Conservation (phyloP, 2,329 filamentous ascomycete genomes). For the Dichotomopilus funicola region DNA sequence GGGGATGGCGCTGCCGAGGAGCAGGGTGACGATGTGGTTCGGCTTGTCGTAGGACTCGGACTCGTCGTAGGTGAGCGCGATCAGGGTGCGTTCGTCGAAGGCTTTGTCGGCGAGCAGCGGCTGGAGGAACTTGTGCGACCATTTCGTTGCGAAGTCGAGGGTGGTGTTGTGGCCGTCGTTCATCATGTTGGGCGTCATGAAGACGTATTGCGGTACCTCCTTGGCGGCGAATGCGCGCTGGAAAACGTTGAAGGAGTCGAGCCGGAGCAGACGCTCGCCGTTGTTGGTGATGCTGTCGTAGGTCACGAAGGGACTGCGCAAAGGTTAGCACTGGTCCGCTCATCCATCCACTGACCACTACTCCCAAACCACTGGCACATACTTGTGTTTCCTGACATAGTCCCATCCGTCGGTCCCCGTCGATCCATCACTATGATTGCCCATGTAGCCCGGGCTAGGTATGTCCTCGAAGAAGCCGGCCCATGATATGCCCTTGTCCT, state of each 20-base stretch:
- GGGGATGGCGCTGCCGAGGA: constrained; percentile 50
- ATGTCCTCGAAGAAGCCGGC: constrained; percentile 41
- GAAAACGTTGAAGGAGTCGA: constrained; percentile 59
- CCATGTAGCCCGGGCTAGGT: constrained; percentile 43
- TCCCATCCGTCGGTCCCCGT: constrained; percentile 30
- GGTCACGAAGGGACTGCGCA: constrained; percentile 34
- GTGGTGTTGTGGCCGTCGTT: constrained; percentile 58
- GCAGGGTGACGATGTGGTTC: constrained; percentile 48
- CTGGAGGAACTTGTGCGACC: constrained; percentile 46
- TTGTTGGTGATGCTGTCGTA: constrained; percentile 36
- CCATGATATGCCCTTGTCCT: constrained; percentile 36
- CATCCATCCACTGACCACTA: not conserved
- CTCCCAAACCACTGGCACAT: not conserved
- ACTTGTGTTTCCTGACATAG: constrained; percentile 40
- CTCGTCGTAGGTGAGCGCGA: constrained; percentile 55
- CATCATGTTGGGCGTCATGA: constrained; percentile 58
- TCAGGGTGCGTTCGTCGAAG: constrained; percentile 48
- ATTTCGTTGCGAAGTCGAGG: constrained; percentile 44
- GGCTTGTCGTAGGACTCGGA: constrained; percentile 44
- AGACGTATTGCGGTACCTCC: constrained; percentile 58
- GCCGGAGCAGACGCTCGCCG: constrained; percentile 45
- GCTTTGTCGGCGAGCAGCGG: constrained; percentile 45
- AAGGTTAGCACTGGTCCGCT: constrained; percentile 10
- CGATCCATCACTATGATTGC: constrained; percentile 32
- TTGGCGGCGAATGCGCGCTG: constrained; percentile 48